Evolutionary conservation across 1,284 basidiomycete genomes (phyloP), one percentile per base, ranked within the genome.

Genomic region (Pseudozyma hubeiensis): DNA sequence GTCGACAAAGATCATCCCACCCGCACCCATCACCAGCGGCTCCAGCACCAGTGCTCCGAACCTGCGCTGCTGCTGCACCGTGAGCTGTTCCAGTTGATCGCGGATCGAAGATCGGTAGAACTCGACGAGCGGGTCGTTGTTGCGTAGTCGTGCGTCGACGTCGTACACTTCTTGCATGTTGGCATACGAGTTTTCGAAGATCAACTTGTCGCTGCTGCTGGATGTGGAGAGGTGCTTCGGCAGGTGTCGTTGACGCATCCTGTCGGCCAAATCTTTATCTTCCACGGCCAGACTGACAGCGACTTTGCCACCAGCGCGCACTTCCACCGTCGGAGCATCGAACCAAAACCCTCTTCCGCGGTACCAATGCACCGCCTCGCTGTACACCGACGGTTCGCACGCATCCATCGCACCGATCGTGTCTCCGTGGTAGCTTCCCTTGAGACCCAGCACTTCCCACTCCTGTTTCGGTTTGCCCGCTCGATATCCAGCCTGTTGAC

Each of bases 341-440:
- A 99, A 89, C 96, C 96, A 99, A 81, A 90, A 91, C 0, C 96
- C 96, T 81, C 93, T 91, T 3, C 93, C 91, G 49, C 91, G 87
- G 84, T 99, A 95, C 96, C 96, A 99, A 84, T 98, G 93, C 65
- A 95, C 97, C 6, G 86, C 85, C 9, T 86, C 85, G 17, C 92
- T 95, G 85, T 92, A 99, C 1, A 96, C 91, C 13, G 92, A 92
- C 9, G 87, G 87, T 79, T 94, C 92, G 76, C 91, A 92, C 4
- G 96, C 96, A 77, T 98, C 93, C 96, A 99, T 98, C 0, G 91
- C 91, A 1, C 96, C 96, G 76, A 98, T 97, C 17, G 96, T 98
- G 85, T 99, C 96, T 7, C 96, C 96, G 80, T 99, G 96, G 85
- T 99, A 99, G 80, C 93, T 94, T 2, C 96, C 96, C 73, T 91